Conservation (phyloP, 192 early-diverging fungal genomes). For the Linnemannia elongata region DNA sequence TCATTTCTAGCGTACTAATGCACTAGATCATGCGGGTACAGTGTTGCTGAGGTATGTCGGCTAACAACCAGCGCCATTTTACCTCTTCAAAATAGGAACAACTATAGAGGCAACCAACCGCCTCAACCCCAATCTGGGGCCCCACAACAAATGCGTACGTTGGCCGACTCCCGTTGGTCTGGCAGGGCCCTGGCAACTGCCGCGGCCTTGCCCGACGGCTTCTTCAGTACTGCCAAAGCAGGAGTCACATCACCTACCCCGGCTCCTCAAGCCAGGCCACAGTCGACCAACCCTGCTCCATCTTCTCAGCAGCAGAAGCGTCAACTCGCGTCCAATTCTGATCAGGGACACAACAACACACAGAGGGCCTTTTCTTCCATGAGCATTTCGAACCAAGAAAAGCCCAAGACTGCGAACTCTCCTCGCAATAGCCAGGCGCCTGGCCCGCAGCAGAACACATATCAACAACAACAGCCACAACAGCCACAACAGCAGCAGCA, state of each 20-base stretch:
- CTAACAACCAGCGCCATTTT: not conserved
- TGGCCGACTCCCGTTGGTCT: conserved; percentile 24
- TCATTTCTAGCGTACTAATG: not conserved
- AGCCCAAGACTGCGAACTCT: not conserved
- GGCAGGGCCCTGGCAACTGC: conserved; percentile 28
- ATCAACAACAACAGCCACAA: not conserved
- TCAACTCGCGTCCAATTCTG: not conserved
- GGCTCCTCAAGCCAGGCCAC: not conserved
- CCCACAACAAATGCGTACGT: not conserved
- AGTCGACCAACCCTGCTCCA: not conserved
- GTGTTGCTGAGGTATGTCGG: not conserved
- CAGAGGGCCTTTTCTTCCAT: not conserved
- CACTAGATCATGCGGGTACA: not conserved
- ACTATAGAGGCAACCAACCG: conserved; percentile 1
- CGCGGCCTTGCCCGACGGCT: conserved; percentile 23
- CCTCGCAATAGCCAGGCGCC: not conserved
- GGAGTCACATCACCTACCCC: not conserved
- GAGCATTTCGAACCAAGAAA: not conserved
- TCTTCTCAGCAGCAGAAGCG: not conserved
- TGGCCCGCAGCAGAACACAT: not conserved
- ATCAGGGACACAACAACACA: not conserved
- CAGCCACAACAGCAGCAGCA: not conserved
- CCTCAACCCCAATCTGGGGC: not conserved
- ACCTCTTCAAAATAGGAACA: not conserved
- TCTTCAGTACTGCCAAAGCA: conserved; percentile 37